Evolutionary conservation across 495 filamentous ascomycete genomes (phyloP).

Genomic region (Trypethelium eluteriae): DNA sequence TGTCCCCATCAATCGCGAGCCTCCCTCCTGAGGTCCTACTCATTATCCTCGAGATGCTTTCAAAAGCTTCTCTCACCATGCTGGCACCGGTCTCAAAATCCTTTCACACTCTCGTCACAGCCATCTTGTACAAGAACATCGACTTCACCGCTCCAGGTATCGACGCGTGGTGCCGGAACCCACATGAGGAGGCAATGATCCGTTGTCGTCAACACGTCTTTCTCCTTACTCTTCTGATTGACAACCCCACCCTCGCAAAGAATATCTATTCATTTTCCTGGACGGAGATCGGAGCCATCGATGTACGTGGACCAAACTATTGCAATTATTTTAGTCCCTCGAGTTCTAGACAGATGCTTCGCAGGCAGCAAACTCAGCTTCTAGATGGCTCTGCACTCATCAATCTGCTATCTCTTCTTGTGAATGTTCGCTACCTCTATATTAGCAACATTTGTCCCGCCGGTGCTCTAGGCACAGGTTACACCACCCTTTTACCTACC

Average conservation of each 20-base stretch:
- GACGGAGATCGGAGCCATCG: neutral
- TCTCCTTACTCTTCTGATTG: neutral
- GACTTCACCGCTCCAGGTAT: neutral
- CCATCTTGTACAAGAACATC: neutral
- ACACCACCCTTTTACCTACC: neutral
- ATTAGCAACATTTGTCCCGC: neutral
- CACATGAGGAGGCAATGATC: neutral
- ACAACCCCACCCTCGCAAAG: neutral
- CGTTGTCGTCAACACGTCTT: neutral
- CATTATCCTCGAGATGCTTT: neutral
- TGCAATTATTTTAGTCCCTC: too few relatives aligned
- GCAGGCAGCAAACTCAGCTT: neutral
- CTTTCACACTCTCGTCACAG: neutral
- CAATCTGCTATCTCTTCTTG: neutral
- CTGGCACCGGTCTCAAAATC: neutral
- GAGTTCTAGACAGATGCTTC: neutral
- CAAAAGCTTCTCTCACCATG: neutral
- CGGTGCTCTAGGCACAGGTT: neutral
- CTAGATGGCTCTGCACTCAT: neutral
- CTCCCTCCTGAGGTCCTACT: neutral
- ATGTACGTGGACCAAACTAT: too few relatives aligned
- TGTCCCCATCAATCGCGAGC: too few relatives aligned
- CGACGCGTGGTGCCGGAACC: neutral
- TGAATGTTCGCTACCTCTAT: neutral
- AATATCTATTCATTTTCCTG: neutral